Evolutionary conservation across 768 basidiomycete genomes (phyloP), one percentile per base, ranked within the genome.

Genomic region (Amanita rubescens): DNA sequence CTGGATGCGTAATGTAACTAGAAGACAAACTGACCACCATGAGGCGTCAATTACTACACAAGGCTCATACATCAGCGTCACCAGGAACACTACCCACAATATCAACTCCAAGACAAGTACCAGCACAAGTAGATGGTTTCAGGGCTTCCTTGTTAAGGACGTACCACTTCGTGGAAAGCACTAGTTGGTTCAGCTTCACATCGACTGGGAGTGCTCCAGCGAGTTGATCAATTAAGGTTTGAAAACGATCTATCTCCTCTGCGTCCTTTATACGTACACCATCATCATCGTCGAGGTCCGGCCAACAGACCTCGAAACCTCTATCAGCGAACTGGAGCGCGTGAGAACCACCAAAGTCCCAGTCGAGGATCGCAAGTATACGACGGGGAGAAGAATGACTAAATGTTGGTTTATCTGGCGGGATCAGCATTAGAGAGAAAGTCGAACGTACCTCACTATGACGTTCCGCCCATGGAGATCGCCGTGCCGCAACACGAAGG

Each of bases 341-440:
- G 25, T 44, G 43, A 27, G 43, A 44, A 25, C 43, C 24, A 44
- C 43, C 43, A 44, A 44, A 44, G 43, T 44, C 43, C 43, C 43
- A 44, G 43, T 44, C 43, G 43, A 44, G 43, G 43, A 44, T 44
- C 43, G 24, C 43, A 25, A 44, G 43, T 44, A 44, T 44, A 25
- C 43, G 43, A 25, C 12, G 24, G 22, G 43, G 22, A 44, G 14
- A 38, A 17, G 41, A 43, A 22, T 43, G 41, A 11, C 41, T 43
- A 22, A 43, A 14, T 43, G 22, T 43, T 43, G 41, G 19, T 9
- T 43, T 43, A 24, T 43, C 41, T 43, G 17, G 22, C 8, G 22
- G 22, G 41, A 20, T 24, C 17, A 43, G 22, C 41, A 8, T 43
- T 43, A 43, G 41, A 43, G 41, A 22, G 20, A 43, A 22, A 43